phyloP scores from a whole-genome alignment of 1,284 basidiomycete genomes.

The Phlebopus sp. region DNA sequence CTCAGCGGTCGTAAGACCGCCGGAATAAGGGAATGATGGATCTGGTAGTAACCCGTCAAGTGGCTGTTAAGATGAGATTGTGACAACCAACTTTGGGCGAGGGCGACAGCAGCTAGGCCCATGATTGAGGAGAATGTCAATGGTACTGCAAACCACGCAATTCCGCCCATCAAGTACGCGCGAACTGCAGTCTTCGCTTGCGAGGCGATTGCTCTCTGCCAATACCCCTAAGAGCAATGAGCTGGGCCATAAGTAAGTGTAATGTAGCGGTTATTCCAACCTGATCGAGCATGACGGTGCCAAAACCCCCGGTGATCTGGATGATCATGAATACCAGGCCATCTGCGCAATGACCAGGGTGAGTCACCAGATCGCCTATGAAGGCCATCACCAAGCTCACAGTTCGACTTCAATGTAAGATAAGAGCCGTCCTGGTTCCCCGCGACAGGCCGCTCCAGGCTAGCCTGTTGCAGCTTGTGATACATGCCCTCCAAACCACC shows the following conservation, averaged over 20 bases:
- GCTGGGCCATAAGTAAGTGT: slow-evolving; percentile 6
- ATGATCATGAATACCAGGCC: slow-evolving; percentile 16
- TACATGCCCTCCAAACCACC: slow-evolving; percentile 32
- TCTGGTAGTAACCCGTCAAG: slow-evolving; percentile 1
- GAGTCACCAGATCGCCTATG: not conserved
- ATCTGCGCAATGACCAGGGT: slow-evolving; percentile 6
- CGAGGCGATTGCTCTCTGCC: slow-evolving; percentile 31
- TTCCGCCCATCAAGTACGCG: slow-evolving; percentile 35
- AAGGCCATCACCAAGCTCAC: slow-evolving; percentile 4
- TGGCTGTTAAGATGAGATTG: slow-evolving; percentile 3
- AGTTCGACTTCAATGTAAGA: slow-evolving; percentile 35
- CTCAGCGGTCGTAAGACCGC: slow-evolving; percentile 15
- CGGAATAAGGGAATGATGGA: slow-evolving; percentile 13
- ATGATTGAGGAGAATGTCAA: slow-evolving; percentile 41
- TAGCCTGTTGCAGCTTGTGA: slow-evolving; percentile 30
- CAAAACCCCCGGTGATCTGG: slow-evolving; percentile 18
- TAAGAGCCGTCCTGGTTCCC: slow-evolving; percentile 40
- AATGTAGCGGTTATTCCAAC: slow-evolving; percentile 5
- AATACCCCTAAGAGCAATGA: slow-evolving; percentile 11
- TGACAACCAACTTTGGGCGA: slow-evolving; percentile 15
- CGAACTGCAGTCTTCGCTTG: slow-evolving; percentile 29
- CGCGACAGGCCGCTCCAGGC: slow-evolving; percentile 28
- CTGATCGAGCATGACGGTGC: slow-evolving; percentile 18
- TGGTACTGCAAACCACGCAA: slow-evolving; percentile 41
- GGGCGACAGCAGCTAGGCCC: slow-evolving; percentile 38